phyloP scores from a whole-genome alignment of 345 rosid genomes.

The Hypericum perforatum region DNA sequence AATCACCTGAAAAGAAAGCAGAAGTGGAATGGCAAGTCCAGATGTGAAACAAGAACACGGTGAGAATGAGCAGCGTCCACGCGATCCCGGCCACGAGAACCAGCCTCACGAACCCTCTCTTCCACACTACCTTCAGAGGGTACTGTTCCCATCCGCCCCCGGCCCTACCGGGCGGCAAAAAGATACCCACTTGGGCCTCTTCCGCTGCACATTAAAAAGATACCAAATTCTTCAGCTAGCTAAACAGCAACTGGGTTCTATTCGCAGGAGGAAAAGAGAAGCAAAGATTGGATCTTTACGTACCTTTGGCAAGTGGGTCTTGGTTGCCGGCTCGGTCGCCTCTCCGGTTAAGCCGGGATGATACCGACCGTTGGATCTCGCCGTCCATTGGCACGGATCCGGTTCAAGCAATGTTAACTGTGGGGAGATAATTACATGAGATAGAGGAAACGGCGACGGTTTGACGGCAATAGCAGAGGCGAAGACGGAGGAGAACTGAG shows the following conservation, averaged over 20 bases:
- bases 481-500: no score
- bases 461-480: no score
- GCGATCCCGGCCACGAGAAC: constrained; percentile 68
- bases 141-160: constrained; percentile 24
- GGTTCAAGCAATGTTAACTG: no score
- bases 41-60: constrained; percentile 55
- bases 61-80: constrained; percentile 82
- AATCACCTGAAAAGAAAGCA: constrained; percentile 67
- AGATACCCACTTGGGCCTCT: constrained; percentile 43
- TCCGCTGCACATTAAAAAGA: constrained; percentile 14
- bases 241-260: neutral
- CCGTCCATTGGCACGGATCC: constrained; percentile 26
- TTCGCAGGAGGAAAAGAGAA: neutral
- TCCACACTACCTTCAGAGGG: constrained; percentile 48
- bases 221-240: neutral
- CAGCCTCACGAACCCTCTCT: constrained; percentile 65
- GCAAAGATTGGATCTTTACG: constrained; percentile 1
- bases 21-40: constrained; percentile 85
- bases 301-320: constrained; percentile 33
- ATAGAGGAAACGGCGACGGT: no score
- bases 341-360: constrained; percentile 51
- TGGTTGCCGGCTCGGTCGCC: constrained; percentile 38
- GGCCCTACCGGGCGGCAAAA: constrained; percentile 38
- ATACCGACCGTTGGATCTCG: constrained; percentile 42
- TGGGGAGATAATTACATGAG: no score